These are phyloP conservation scores for Dryadomyces quercivorus DNA, from an alignment of 2,329 filamentous ascomycete species.

Conservation along the genomic window DNA sequence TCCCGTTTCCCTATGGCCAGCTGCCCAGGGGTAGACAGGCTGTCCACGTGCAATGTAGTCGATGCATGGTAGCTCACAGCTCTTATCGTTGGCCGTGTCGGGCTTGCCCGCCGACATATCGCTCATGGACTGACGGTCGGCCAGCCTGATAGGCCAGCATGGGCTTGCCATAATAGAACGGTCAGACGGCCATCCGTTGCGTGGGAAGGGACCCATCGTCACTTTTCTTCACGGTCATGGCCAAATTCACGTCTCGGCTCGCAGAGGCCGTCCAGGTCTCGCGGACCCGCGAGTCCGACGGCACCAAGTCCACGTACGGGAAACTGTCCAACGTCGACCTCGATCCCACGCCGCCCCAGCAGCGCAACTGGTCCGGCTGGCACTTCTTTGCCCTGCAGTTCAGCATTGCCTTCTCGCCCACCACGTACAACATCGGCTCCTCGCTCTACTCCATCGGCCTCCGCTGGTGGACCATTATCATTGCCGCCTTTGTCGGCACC, in stretches of 20 bases:
- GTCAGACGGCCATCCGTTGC: no score
- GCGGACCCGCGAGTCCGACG: neutral
- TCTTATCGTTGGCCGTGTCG: no score
- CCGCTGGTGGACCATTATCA: constrained; percentile 2
- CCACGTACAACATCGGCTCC: constrained; percentile 4
- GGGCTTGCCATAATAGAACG: no score
- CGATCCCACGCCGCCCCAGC: neutral
- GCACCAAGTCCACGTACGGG: neutral
- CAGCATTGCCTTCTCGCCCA: constrained; percentile 5
- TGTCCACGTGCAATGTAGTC: no score
- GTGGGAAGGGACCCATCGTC: no score
- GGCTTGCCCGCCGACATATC: no score
- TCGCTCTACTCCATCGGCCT: constrained; percentile 3
- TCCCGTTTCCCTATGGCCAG: no score
- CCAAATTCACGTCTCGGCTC: neutral
- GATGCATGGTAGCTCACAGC: no score
- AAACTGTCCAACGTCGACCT: constrained; percentile 2
- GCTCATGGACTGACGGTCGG: no score
- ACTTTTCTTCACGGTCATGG: no score
- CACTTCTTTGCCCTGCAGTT: constrained; percentile 4
- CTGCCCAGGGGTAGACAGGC: no score
- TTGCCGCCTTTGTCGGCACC: constrained; percentile 3
- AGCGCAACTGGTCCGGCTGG: constrained; percentile 2
- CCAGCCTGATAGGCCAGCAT: no score
- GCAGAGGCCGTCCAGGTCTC: neutral